phyloP scores from a whole-genome alignment of 2,329 filamentous ascomycete species.

The Aspergillus chevalieri region DNA sequence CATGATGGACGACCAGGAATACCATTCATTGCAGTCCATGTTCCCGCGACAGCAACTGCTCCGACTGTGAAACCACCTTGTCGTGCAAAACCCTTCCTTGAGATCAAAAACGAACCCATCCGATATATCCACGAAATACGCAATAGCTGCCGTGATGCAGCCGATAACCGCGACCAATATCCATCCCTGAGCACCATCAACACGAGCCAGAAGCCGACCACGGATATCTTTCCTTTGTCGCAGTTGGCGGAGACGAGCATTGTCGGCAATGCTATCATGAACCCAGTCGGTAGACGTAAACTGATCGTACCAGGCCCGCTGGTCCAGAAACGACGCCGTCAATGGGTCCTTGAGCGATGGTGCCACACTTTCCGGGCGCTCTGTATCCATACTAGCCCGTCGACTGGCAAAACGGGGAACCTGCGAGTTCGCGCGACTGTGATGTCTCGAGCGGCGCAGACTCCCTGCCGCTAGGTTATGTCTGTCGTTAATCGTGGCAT shows the following conservation, averaged over 20 bases:
- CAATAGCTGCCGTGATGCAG: constrained; percentile 73
- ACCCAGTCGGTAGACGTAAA: constrained; percentile 98
- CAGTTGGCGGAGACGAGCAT: constrained; percentile 78
- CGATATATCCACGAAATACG: constrained; percentile 82
- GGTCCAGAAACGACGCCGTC: constrained; percentile 65
- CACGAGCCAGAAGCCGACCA: constrained; percentile 68
- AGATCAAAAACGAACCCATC: constrained; percentile 81
- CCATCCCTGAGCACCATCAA: constrained; percentile 91
- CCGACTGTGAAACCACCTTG: constrained; percentile 66
- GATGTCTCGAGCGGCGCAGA: constrained; percentile 36
- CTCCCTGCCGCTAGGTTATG: constrained; percentile 31
- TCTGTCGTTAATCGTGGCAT: constrained; percentile 32
- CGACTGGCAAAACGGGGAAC: constrained; percentile 41
- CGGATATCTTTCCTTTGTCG: constrained; percentile 75
- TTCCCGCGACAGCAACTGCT: constrained; percentile 58
- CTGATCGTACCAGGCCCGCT: constrained; percentile 97
- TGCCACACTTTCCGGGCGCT: constrained; percentile 22
- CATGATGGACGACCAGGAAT: constrained; percentile 60
- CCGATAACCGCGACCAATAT: constrained; percentile 86
- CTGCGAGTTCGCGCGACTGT: constrained; percentile 47
- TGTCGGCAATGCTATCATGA: constrained; percentile 92
- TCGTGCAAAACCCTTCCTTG: constrained; percentile 80
- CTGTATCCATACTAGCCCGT: constrained; percentile 54
- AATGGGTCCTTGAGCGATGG: constrained; percentile 44
- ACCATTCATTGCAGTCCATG: constrained; percentile 54